phyloP scores from a whole-genome alignment of 2,329 filamentous ascomycete species.

The Coniella vitis region DNA sequence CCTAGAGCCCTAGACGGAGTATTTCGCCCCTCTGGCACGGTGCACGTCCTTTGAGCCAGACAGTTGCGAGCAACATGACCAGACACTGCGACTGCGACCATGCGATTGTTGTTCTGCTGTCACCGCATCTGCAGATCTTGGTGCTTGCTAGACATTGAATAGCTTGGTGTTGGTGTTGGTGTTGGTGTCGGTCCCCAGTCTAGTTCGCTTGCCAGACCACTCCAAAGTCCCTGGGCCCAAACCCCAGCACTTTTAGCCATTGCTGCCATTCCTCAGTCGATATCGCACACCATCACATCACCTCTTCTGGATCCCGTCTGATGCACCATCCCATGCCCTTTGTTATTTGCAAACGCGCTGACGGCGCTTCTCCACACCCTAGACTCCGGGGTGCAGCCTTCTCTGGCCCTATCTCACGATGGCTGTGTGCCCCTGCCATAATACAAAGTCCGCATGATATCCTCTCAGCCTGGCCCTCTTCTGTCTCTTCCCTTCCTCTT shows the following conservation, averaged over 20 bases:
- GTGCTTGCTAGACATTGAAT: too few species aligned
- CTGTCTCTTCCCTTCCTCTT: not conserved
- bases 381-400: constrained; percentile 6
- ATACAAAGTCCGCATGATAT: not conserved
- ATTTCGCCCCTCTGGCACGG: too few species aligned
- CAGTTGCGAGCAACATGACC: not conserved
- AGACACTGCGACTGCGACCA: not conserved
- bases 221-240: not conserved
- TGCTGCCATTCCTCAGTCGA: constrained; percentile 1
- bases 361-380: not conserved
- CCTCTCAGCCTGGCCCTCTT: too few species aligned
- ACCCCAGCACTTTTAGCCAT: constrained; percentile 4
- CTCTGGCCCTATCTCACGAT: not conserved
- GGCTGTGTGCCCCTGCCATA: not conserved
- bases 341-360: constrained; percentile 2
- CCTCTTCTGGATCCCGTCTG: constrained; percentile 5
- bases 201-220: constrained; percentile 3
- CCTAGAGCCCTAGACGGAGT: too few species aligned
- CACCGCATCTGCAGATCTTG: too few species aligned
- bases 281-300: constrained; percentile 7
- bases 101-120: too few species aligned
- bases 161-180: not conserved
- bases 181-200: not conserved
- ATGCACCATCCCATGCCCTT: constrained; percentile 8
- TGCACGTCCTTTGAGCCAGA: not conserved